phyloP scores from a whole-genome alignment of 176 grass and related monocot genomes.

The Eleusine indica region DNA sequence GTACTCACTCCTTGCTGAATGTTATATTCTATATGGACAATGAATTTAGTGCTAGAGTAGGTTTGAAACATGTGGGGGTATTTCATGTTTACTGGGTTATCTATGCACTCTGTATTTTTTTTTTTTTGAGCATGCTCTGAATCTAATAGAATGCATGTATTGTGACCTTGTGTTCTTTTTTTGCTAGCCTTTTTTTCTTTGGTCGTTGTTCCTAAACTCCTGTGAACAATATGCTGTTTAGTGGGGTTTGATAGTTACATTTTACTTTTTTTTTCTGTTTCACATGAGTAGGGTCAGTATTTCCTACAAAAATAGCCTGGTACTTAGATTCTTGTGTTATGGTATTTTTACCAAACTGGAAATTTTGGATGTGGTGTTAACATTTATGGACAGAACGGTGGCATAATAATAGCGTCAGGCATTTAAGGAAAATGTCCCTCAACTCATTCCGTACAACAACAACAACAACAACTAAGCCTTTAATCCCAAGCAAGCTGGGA shows the following conservation, averaged over 20 bases:
- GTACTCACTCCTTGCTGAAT: neutral
- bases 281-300: neutral
- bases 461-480: no score
- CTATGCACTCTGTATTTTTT: neutral
- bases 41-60: slow-evolving; percentile 7
- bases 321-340: neutral
- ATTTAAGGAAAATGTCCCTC: neutral
- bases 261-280: slow-evolving; percentile 25
- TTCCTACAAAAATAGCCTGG: neutral
- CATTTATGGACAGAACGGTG: slow-evolving; percentile 5
- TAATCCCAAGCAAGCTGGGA: no score
- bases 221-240: slow-evolving; percentile 9
- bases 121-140: neutral
- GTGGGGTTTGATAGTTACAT: slow-evolving; percentile 17
- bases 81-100: neutral
- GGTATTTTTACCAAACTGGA: neutral
- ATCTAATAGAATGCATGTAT: neutral
- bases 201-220: neutral
- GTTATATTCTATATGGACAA: neutral
- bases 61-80: neutral
- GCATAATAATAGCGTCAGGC: neutral
- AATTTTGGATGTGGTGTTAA: neutral
- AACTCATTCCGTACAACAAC: neutral
- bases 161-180: neutral
- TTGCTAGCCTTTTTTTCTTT: slow-evolving; percentile 11